Percentiles rank a stretch among this genome's conserved stretches.
Evolutionary conservation across 2,329 filamentous ascomycete species (phyloP).

Genomic region (Colletotrichum sp.): DNA sequence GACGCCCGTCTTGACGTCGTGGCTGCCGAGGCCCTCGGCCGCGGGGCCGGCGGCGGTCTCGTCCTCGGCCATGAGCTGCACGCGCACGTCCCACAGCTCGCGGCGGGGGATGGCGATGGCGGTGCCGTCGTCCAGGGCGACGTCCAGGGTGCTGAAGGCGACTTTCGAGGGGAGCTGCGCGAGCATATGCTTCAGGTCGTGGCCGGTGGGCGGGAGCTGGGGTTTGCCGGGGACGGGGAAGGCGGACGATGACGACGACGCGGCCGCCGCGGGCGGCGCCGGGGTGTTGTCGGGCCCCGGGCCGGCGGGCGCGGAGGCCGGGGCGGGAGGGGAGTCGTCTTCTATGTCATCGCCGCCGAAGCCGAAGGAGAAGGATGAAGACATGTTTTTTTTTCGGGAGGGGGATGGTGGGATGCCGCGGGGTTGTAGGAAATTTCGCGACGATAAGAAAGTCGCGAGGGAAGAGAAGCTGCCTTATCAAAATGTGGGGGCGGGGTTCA

Average conservation of each 20-base stretch:
- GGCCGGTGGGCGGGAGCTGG: slow-evolving; percentile 58
- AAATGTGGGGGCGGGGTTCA: slow-evolving; percentile 17
- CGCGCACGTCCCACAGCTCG: slow-evolving; percentile 81
- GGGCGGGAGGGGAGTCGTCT: slow-evolving; percentile 32
- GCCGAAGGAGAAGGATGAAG: slow-evolving; percentile 62
- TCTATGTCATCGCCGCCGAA: slow-evolving; percentile 72
- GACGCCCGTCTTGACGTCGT: slow-evolving; percentile 80
- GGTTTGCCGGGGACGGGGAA: slow-evolving; percentile 69
- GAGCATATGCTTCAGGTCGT: slow-evolving; percentile 58
- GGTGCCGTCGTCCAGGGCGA: slow-evolving; percentile 64
- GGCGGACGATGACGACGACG: slow-evolving; percentile 45
- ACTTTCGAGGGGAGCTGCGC: slow-evolving; percentile 73
- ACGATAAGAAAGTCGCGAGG: not conserved
- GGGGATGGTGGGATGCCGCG: not conserved
- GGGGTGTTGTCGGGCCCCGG: slow-evolving; percentile 25
- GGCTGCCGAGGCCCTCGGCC: slow-evolving; percentile 63
- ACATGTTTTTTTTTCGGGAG: not conserved
- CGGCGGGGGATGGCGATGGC: slow-evolving; percentile 68
- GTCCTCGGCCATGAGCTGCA: slow-evolving; percentile 81
- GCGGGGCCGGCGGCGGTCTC: slow-evolving; percentile 45
- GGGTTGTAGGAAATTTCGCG: slow-evolving; percentile 8
- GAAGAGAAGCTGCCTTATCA: not conserved
- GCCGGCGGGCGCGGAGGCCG: slow-evolving; percentile 26
- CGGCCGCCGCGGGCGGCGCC: slow-evolving; percentile 30
- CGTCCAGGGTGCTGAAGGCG: slow-evolving; percentile 67